Percentiles rank a stretch among this genome's conserved stretches.
phyloP scores from a whole-genome alignment of 2,329 filamentous ascomycete species.

The Diaporthe sp. region DNA sequence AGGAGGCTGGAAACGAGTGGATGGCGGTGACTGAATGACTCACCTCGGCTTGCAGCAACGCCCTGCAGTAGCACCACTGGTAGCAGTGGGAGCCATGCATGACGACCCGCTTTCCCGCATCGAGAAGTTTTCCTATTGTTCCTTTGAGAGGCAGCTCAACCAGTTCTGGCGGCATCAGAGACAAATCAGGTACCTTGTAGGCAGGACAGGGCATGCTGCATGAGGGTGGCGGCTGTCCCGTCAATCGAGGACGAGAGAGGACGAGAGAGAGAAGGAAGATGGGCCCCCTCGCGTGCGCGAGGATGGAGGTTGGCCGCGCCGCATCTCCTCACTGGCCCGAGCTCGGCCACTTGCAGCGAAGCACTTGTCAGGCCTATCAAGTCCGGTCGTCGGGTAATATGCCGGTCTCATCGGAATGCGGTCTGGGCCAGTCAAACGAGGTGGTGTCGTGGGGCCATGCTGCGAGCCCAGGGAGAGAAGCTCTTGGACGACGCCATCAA shows the following conservation, averaged over 20 bases:
- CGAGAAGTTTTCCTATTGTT: slow-evolving; percentile 23
- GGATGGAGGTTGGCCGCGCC: slow-evolving; percentile 31
- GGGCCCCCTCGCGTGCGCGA: slow-evolving; percentile 25
- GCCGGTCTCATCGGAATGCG: slow-evolving; percentile 34
- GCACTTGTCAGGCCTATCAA: slow-evolving; percentile 13
- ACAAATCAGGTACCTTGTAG: slow-evolving; percentile 19
- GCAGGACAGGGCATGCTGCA: slow-evolving; percentile 5
- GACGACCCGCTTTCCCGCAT: slow-evolving; percentile 31
- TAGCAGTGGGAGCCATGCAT: slow-evolving; percentile 28
- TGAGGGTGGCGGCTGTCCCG: slow-evolving; percentile 24
- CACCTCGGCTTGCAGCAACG: slow-evolving; percentile 35
- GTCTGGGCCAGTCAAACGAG: slow-evolving; percentile 34
- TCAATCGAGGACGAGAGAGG: slow-evolving; percentile 21
- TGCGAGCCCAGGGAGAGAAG: slow-evolving; percentile 16
- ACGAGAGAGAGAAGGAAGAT: not conserved
- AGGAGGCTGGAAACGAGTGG: slow-evolving; percentile 36
- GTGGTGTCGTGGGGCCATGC: slow-evolving; percentile 13
- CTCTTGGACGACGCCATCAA: slow-evolving; percentile 4
- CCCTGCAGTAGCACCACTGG: slow-evolving; percentile 35
- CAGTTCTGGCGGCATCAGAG: slow-evolving; percentile 12
- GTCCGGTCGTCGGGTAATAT: slow-evolving; percentile 29
- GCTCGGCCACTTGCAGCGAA: slow-evolving; percentile 22
- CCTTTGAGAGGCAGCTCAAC: not conserved
- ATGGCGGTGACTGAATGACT: slow-evolving; percentile 37
- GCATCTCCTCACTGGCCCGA: slow-evolving; percentile 31